Evolutionary conservation across 2,329 filamentous ascomycete genomes (phyloP).

Genomic region (Cladorrhinum sp.): DNA sequence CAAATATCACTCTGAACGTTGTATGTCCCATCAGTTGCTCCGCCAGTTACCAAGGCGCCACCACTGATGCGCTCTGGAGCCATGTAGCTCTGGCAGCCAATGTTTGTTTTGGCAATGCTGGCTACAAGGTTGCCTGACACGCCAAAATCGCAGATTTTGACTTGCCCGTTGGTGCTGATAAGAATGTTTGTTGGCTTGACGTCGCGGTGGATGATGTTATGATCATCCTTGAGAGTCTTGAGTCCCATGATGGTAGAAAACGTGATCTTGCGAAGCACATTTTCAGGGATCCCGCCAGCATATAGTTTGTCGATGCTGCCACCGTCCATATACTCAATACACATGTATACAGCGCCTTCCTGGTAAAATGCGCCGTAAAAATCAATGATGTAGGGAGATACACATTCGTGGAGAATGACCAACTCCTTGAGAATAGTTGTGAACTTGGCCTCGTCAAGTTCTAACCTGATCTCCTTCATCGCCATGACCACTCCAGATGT

Average conservation of each 20-base stretch:
- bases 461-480: slow-evolving; percentile 97
- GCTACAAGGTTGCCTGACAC: slow-evolving; percentile 95
- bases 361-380: slow-evolving; percentile 99
- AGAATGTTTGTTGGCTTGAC: slow-evolving; percentile 99
- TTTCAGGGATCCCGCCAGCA: slow-evolving; percentile 82
- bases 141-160: slow-evolving; percentile 99
- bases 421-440: slow-evolving; percentile 96
- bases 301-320: slow-evolving; percentile 97
- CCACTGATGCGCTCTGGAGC: slow-evolving; percentile 92
- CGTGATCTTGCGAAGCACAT: slow-evolving; percentile 84
- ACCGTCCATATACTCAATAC: slow-evolving; percentile 98
- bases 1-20: slow-evolving; percentile 98
- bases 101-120: slow-evolving; percentile 97
- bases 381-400: slow-evolving; percentile 95
- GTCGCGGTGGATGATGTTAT: slow-evolving; percentile 98
- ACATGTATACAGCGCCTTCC: slow-evolving; percentile 97
- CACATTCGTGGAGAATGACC: slow-evolving; percentile 90
- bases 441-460: slow-evolving; percentile 95
- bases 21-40: slow-evolving; percentile 78
- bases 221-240: slow-evolving; percentile 91
- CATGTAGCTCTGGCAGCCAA: slow-evolving; percentile 99
- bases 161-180: slow-evolving; percentile 80
- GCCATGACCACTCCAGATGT: slow-evolving; percentile 85
- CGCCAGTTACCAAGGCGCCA: slow-evolving; percentile 69
- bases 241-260: slow-evolving; percentile 86